Evolutionary conservation across 495 filamentous ascomycete genomes (phyloP), one percentile per base, ranked within the genome.

Genomic region (Xylaria intraflava): DNA sequence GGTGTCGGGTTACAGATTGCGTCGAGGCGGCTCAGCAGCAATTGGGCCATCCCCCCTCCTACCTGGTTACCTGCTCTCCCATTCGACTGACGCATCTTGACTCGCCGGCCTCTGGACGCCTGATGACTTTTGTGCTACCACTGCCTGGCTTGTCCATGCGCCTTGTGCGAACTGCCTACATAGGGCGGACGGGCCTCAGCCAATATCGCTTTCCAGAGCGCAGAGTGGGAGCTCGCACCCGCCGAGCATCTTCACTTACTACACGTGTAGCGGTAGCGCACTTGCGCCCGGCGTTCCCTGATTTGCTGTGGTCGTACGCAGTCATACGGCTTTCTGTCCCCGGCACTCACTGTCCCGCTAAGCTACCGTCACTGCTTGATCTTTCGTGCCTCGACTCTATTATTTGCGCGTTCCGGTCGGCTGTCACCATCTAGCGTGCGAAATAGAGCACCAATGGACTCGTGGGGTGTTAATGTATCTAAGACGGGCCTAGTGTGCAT

Each of bases 321-420:
- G 20, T 26, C 24, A 42, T 46, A 54, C 24, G 52, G 36, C 52
- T 55, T 31, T 29, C 20, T 48, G 45, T 49, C 44, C 44, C 36
- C 52, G 27, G 42, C 33, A 36, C 16, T 42, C 8, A 31, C 27
- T 40, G 27, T 36, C 30, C 27, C 27, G 23, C 23, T 12, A 20
- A n/a, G 7, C 17, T 24, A 14, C 31, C 8, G 33, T 19, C 35
- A 31, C 17, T 33, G 12, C 20, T 31, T 9, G 12, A 31, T 38
- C 27, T 19, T 38, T 0, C 8, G 4, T 0, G 11, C 23, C 31
- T 26, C 6, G 20, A 39, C 22, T 10, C 4, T 16, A 16, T n/a
- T 38, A 10, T 22, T n/a, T 53, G 9, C 42, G 26, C 35, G 26
- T 44, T 30, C 11, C 12, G 20, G 7, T 30, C 9, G 17, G 11